Conservation (phyloP, 2,329 filamentous ascomycete species). For the Arthrobotrys pseudoclavata region DNA sequence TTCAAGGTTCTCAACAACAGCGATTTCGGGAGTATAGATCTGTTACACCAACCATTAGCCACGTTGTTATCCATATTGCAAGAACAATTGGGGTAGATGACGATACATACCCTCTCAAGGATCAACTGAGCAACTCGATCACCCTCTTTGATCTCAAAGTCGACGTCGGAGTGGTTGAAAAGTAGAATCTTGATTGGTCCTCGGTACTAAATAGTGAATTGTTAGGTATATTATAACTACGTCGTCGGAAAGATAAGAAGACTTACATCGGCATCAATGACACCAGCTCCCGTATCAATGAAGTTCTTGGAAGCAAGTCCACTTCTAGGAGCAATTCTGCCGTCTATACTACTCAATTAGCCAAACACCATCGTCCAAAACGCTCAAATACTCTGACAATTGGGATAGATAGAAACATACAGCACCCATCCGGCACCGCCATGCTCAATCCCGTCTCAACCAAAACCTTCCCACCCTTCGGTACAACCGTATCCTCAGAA, state of each 20-base stretch:
- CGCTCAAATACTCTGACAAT: neutral
- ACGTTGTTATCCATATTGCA: neutral
- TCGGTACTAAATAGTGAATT: conserved; percentile 72
- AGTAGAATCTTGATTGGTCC: conserved; percentile 93
- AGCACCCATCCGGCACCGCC: conserved; percentile 89
- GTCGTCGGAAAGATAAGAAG: too few species aligned
- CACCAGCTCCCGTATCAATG: conserved; percentile 94
- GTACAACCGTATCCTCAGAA: conserved; percentile 79
- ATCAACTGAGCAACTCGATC: conserved; percentile 95
- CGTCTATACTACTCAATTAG: conserved; percentile 46
- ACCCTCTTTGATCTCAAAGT: conserved; percentile 76
- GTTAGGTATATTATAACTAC: neutral
- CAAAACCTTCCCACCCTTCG: conserved; percentile 83
- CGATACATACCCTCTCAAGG: conserved; percentile 78
- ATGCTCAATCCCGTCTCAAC: conserved; percentile 94
- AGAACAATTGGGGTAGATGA: conserved; percentile 20
- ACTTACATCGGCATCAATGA: conserved; percentile 86
- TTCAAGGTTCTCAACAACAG: conserved; percentile 89
- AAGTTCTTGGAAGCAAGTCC: conserved; percentile 87
- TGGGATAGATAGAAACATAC: conserved; percentile 70
- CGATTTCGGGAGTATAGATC: conserved; percentile 91
- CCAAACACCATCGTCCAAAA: neutral
- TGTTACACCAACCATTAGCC: conserved; percentile 64
- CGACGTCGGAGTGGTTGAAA: conserved; percentile 78
- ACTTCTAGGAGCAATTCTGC: conserved; percentile 43